phyloP scores from a whole-genome alignment of 768 basidiomycete genomes.

The Russula brevipes region DNA sequence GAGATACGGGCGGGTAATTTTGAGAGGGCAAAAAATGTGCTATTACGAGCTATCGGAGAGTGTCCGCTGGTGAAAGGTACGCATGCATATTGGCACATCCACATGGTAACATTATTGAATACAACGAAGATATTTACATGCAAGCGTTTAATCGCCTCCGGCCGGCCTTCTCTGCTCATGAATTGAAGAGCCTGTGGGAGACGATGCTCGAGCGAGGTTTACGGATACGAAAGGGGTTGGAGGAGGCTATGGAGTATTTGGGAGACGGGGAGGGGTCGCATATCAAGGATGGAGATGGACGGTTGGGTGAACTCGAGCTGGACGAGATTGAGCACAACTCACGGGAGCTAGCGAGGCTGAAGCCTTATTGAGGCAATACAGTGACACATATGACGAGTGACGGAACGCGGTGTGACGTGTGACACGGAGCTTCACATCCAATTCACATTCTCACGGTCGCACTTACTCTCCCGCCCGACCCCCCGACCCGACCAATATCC shows the following conservation, averaged over 20 bases:
- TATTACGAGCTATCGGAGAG: conserved; percentile 70
- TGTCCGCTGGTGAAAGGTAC: conserved; percentile 73
- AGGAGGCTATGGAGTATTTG: conserved; percentile 50
- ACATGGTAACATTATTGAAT: conserved; percentile 16
- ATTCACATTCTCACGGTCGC: neutral
- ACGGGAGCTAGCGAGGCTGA: conserved; percentile 51
- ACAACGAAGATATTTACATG: conserved; percentile 60
- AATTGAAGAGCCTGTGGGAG: conserved; percentile 59
- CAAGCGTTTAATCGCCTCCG: conserved; percentile 71
- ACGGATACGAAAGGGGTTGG: conserved; percentile 56
- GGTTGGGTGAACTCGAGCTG: conserved; percentile 26
- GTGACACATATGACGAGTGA: conserved; percentile 7
- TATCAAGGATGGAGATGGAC: conserved; percentile 21
- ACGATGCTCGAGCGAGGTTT: conserved; percentile 74
- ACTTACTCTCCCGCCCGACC: neutral
- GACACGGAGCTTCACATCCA: neutral
- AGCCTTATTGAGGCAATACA: conserved; percentile 48
- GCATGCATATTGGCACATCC: conserved; percentile 16
- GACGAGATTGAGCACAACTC: conserved; percentile 59
- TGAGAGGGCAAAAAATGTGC: conserved; percentile 59
- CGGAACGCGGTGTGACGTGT: neutral
- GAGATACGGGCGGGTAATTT: conserved; percentile 61
- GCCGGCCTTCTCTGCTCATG: conserved; percentile 50
- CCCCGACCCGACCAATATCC: neutral
- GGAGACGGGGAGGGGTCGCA: conserved; percentile 29